Base-by-base conservation (phyloP, 2,329 filamentous ascomycete species). In the Diaporthe capsici region DNA sequence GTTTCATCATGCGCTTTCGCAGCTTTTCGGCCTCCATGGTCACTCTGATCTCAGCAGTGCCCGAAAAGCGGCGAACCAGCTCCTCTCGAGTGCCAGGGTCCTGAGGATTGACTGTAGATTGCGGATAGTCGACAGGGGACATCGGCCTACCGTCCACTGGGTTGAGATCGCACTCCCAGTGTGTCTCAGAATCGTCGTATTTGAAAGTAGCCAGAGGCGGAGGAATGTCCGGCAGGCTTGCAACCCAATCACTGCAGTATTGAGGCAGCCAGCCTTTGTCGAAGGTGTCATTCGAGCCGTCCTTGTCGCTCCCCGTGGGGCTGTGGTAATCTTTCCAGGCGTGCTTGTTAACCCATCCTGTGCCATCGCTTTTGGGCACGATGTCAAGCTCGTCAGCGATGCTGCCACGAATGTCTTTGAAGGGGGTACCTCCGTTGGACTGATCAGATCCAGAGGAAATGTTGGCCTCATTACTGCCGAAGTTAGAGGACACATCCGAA, bases 81-180 rank as follows among this genome's bases (percentile, higher is more conserved):
- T 63, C 55, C 34, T 68, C 34, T 22, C 17, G 28, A 22, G 47
- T 67, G 20, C 17, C 3, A 17, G 34, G 15, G 17, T 77, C 73
- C 31, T 57, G 15, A 9, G 63, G 39, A n/a, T 77, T 71, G 47
- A 75, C 65, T 17, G 49, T n/a, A 20, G 53, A 74, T 7, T 57
- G 44, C 13, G 74, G 72, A 13, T 77, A 75, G 15, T 77, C 65
- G 12, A 78, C 49, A 39, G 77, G 76, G 12, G 65, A 9, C 53
- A 76, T 67, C 7, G 77, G 53, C 2, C 4, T 20, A 4, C 77
- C 77, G 39, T 63, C 68, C n/a, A 39, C 42, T 44, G 76, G 42
- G 20, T 78, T 37, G 5, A 77, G 42, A 25, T 78, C 77, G 28
- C 76, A 75, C 17, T 76, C 49, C 44, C 74, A 73, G 60, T 77